Base-by-base conservation (phyloP, 768 basidiomycete species). In the Cyathus striatus region DNA sequence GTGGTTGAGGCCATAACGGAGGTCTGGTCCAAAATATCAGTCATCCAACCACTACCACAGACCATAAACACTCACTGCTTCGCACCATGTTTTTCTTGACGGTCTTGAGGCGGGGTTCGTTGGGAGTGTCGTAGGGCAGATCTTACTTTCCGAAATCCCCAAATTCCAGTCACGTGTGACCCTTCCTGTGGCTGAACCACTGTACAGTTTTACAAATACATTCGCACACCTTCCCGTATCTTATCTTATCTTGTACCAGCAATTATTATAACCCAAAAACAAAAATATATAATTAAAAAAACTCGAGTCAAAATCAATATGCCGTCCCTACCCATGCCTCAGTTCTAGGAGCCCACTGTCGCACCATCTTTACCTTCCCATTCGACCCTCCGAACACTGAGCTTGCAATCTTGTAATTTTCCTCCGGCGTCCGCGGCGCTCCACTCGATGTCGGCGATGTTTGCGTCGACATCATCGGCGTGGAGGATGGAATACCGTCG, bases 1-100 rank as follows among this genome's bases (percentile, higher is more conserved):
- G 56, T 83, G 81, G 77, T 92, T 94, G 55, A 73, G 71, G 58
- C 94, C 94, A 65, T 71, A 71, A 60, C 90, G 86, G 60, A 90
- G 65, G 70, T 94, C 93, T 96, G 10, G 18, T 14, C 20, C 23
- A 13, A 22, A 23, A 7, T 13, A 6, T 40, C 22, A 40, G 38
- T 13, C 10, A 18, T 21, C 41, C 12, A 38, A 32, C 14, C 23
- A 23, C n/a, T 2, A 33, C 20, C 10, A 38, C 18, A 25, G 32
- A 44, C 18, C 36, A 6, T 24, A 40, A 36, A 18, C 34, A 73
- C 86, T 70, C 69, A 88, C 87, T 82, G 65, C 72, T 78, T 60
- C 88, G 83, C 62, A 72, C 74, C 87, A 90, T 90, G n/a, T n/a
- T n/a, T 74, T 65, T 75, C 58, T 64, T 67, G 63, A 66, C 38